Evolutionary conservation across 2,329 filamentous ascomycete genomes (phyloP), one percentile per base, ranked within the genome.

Genomic region (Beauveria pseudobassiana): DNA sequence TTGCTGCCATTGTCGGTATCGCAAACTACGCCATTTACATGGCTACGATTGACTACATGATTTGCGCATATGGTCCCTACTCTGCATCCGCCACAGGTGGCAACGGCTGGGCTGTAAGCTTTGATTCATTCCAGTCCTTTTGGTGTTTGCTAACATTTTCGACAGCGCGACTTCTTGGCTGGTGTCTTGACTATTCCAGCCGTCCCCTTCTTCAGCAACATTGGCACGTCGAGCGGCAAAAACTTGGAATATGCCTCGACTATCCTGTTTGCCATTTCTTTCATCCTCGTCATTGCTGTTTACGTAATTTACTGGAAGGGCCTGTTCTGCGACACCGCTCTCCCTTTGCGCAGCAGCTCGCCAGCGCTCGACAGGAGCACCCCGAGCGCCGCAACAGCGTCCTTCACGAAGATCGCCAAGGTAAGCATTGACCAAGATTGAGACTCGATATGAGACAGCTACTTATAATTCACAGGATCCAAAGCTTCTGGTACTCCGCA

Each of bases 11-110:
- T 50, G 85, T 91, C 56, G 89, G 87, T 24, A 86, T 91, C 57
- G 88, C 88, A 61, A 91, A 91, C 68, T 89, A 88, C 45, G 77
- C 82, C 40, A 89, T 90, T 62, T 90, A 90, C 75, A 89, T 89
- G 84, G 86, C 87, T 1, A 89, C 87, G 1, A 88, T 90, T 65
- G 87, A 91, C 72, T 91, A 91, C 75, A 90, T 90, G 83, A 83
- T 90, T 42, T 87, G 85, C 62, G 86, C 87, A 0, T 90, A 91
- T 67, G 89, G 88, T 0, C 84, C 84, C 0, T 91, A 90, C 70
- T 84, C 87, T 2, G 88, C 88, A 1, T 90, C 87, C 0, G 89
- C 89, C 0, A 91, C 88, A 0, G 89, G 88, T 46, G 88, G 88
- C 22, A 91, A 91, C 65, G 89, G 88, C 1, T 90, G 88, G 75